A percentile compares a stretch with the other conserved stretches of the same genome.
Evolutionary conservation across 208 protist genomes (phyloP).

Genomic region (Porcisia deanei): DNA sequence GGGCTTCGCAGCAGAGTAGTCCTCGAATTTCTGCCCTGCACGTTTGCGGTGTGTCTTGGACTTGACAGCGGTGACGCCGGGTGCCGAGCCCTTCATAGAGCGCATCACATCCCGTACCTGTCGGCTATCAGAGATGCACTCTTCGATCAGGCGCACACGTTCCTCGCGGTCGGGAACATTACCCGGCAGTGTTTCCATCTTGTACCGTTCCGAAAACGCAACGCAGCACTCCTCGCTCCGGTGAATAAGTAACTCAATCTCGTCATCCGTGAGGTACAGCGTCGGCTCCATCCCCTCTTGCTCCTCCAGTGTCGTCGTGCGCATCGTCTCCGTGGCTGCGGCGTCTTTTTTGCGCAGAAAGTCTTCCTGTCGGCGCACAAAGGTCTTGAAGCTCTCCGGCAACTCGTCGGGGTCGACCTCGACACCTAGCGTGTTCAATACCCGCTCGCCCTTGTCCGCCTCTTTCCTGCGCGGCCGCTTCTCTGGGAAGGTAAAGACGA

Average conservation of each 20-base stretch:
- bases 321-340: conserved; percentile 34
- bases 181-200: conserved; percentile 61
- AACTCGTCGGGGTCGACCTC: conserved; percentile 71
- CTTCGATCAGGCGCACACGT: conserved; percentile 66
- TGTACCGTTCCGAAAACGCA: conserved; percentile 60
- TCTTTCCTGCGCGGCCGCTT: conserved; percentile 13
- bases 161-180: conserved; percentile 77
- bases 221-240: conserved; percentile 68
- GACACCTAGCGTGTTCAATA: conserved; percentile 66
- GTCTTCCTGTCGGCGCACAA: conserved; percentile 85
- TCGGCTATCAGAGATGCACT: conserved; percentile 78
- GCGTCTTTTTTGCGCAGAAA: conserved; percentile 83
- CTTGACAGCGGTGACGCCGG: conserved; percentile 72
- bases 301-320: conserved; percentile 70
- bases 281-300: conserved; percentile 79
- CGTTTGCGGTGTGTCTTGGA: conserved; percentile 75
- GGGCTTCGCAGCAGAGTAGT: conserved; percentile 86
- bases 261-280: conserved; percentile 72
- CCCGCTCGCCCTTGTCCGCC: conserved; percentile 25
- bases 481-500: conserved; percentile 66
- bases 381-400: conserved; percentile 75
- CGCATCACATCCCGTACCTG: conserved; percentile 81
- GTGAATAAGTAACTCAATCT: conserved; percentile 70
- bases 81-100: conserved; percentile 79
- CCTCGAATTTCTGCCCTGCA: conserved; percentile 84